phyloP scores from a whole-genome alignment of 768 basidiomycete species.

The Termitomyces sp. region DNA sequence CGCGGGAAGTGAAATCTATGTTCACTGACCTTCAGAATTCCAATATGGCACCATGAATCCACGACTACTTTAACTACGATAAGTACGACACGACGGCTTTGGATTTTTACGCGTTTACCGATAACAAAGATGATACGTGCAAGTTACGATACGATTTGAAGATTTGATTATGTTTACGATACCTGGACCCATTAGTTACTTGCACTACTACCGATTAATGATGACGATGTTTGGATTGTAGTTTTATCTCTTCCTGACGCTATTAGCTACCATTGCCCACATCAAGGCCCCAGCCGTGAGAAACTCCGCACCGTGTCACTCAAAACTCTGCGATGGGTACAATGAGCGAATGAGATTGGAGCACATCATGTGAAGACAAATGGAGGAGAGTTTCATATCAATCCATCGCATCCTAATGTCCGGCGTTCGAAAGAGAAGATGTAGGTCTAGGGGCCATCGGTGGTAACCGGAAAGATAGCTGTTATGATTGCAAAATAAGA shows the following conservation, averaged over 20 bases:
- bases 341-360: neutral
- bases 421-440: neutral
- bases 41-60: neutral
- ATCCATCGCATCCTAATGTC: neutral
- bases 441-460: neutral
- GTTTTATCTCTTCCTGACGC: neutral
- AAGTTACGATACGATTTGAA: neutral
- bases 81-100: neutral
- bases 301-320: neutral
- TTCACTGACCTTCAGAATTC: slow-evolving; percentile 11
- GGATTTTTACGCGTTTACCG: neutral
- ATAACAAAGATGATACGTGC: neutral
- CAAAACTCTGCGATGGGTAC: neutral
- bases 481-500: neutral
- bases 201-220: neutral
- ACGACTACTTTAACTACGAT: neutral
- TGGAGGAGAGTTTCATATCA: neutral
- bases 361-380: neutral
- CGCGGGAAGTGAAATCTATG: slow-evolving; percentile 43
- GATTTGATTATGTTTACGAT: neutral
- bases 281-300: too few species aligned
- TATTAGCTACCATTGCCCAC: neutral
- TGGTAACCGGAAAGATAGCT: neutral
- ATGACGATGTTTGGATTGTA: neutral
- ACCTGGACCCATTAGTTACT: neutral